Evolutionary conservation across 192 early-diverging fungal species (phyloP), one percentile per base, ranked within the genome.

Genomic region (Coemansia aciculifera): DNA sequence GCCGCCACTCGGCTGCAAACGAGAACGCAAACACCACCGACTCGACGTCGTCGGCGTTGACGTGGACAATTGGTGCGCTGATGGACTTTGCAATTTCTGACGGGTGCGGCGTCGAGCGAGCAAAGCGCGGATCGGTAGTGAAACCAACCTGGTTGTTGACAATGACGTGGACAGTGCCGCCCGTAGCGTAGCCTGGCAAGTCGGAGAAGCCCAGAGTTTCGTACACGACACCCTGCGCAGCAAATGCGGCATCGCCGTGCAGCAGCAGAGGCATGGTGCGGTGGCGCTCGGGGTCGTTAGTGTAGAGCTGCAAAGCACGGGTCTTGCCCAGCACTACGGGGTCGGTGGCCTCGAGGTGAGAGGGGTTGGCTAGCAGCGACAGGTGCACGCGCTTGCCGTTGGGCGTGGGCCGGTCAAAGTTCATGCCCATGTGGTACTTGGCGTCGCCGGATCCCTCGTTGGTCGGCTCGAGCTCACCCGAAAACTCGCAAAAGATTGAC

Each of bases 111-210:
- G 95, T 96, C 46, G 94, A 95, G 46, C 97, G 92, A 44, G 93
- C 86, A 77, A 95, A 95, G 37, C 94, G 89, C 48, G 97, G 97
- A 75, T 99, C 95, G 24, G 97, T 99, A 29, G 97, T 99, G 87
- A 99, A 99, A 48, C 97, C 97, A 66, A 99, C 91, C 85, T 99
- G 97, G 89, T 99, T 99, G 90, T 99, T 99, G 76, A 96, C 93
- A 39, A 99, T 89, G 65, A 97, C 89, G 88, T 99, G 97, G 71
- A 99, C 87, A 12, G 95, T 95, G 37, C 97, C 97, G 71, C 97
- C 97, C 17, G 95, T 98, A 11, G 94, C 88, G 89, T 98, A 99
- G 42, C 90, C 89, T 32, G 95, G 96, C 66, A 99, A 84, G 75
- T 97, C 96, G 68, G 90, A 89, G 85, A 99, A 92, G 21, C 95